phyloP scores from a whole-genome alignment of 495 filamentous ascomycete genomes.

The Aspergillus hancockii region DNA sequence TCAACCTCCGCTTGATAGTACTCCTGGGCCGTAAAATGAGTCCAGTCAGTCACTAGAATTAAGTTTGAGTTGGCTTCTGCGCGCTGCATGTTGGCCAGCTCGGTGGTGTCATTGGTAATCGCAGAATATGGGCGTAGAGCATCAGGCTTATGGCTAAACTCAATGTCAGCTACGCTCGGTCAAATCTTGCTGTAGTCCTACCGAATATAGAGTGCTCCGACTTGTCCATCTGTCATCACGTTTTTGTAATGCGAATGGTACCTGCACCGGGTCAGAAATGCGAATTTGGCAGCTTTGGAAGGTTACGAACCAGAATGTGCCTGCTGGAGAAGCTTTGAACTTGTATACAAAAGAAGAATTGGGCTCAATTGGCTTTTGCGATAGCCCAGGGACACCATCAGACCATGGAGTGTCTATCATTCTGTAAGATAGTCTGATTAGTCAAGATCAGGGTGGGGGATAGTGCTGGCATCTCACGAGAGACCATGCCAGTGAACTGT shows the following conservation, averaged over 20 bases:
- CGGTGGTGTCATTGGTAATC: slow-evolving; percentile 38
- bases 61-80: slow-evolving; percentile 47
- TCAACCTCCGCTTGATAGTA: slow-evolving; percentile 38
- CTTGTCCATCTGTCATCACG: slow-evolving; percentile 53
- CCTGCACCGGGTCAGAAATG: slow-evolving; percentile 40
- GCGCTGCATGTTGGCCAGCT: slow-evolving; percentile 43
- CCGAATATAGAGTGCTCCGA: slow-evolving; percentile 23
- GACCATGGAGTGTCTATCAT: slow-evolving; percentile 41
- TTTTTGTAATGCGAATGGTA: slow-evolving; percentile 54
- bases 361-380: slow-evolving; percentile 46
- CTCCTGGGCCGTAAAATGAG: slow-evolving; percentile 49
- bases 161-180: background rate
- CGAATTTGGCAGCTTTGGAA: background rate
- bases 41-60: slow-evolving; percentile 57
- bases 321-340: slow-evolving; percentile 39
- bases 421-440: background rate
- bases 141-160: background rate
- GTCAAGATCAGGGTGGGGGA: background rate
- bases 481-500: slow-evolving; percentile 1
- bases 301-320: background rate
- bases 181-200: slow-evolving; percentile 29
- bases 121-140: slow-evolving; percentile 11
- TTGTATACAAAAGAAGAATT: slow-evolving; percentile 48
- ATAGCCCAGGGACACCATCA: slow-evolving; percentile 56
- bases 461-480: background rate